A percentile compares a stretch with the other conserved stretches of the same genome.
phyloP scores from a whole-genome alignment of 495 filamentous ascomycete genomes.

The Amphirosellinia nigrospora region DNA sequence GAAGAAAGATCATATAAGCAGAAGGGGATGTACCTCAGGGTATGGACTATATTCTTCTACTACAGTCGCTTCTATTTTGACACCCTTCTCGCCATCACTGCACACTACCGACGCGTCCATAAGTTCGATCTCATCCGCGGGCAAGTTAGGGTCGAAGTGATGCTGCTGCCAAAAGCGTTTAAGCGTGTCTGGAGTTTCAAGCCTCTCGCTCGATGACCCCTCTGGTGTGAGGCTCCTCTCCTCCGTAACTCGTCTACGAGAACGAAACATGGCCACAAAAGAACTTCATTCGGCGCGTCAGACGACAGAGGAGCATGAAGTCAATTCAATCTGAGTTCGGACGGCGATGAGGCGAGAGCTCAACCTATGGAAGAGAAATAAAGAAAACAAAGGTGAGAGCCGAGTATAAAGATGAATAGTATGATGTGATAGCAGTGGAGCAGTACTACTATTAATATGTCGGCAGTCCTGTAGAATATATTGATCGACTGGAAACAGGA shows the following conservation, averaged over 20 bases:
- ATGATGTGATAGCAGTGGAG: not conserved
- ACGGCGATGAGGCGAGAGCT: not conserved
- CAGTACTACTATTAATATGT: slow-evolving; percentile 5
- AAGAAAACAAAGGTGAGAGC: not conserved
- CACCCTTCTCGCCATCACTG: slow-evolving; percentile 57
- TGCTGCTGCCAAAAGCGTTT: slow-evolving; percentile 64
- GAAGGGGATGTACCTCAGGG: slow-evolving; percentile 60
- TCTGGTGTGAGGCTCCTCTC: slow-evolving; percentile 31
- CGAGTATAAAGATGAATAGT: not conserved
- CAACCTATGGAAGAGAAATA: not conserved
- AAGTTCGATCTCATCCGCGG: slow-evolving; percentile 64
- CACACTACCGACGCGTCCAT: slow-evolving; percentile 65
- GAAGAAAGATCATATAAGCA: slow-evolving; percentile 27
- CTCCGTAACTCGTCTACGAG: slow-evolving; percentile 34
- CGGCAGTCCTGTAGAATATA: not conserved
- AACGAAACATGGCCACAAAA: slow-evolving; percentile 33
- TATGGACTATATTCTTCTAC: slow-evolving; percentile 73
- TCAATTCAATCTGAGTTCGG: not conserved
- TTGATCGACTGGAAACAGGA: not conserved
- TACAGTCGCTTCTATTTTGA: slow-evolving; percentile 62
- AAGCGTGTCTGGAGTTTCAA: slow-evolving; percentile 44
- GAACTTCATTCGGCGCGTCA: not conserved
- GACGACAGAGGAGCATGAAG: not conserved
- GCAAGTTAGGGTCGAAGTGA: slow-evolving; percentile 73
- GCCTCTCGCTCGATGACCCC: slow-evolving; percentile 33